Evolutionary conservation across 2,329 filamentous ascomycete species (phyloP), one percentile per base, ranked within the genome.

Genomic region (Diaporthe helianthi): DNA sequence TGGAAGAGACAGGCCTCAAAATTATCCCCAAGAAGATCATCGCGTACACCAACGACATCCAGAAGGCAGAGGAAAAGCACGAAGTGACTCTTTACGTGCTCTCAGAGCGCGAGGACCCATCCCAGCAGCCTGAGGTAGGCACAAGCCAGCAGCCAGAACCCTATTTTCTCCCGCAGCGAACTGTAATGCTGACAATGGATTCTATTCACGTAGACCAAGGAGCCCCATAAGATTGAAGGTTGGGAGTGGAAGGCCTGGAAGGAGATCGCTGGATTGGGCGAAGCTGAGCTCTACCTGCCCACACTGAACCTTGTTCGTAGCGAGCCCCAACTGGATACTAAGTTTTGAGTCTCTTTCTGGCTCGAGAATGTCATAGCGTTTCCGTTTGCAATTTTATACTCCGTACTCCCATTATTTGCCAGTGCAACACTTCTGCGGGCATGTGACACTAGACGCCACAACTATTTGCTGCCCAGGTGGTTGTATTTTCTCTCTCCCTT

Each of bases 21-120:
- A 81, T 93, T 1, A 80, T 77, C 1, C 82, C 85, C 8, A 61
- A 86, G 9, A 82, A 81, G 55, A 84, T 90, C 46, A 73, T 90
- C 1, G 87, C 85, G 0, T 85, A 87, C 0, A 93, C 90, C 7
- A 93, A 94, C 75, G 88, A 90, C 73, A 76, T 92, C 1, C 92
- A 93, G 76, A 75, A 79, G 2, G 75, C 75, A 0, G 83, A 85
- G 24, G 78, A 79, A 0, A 92, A 90, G 78, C 92, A 95, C 76
- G 94, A 94, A 75, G 83, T 93, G 64, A 94, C 92, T 0, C 78
- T 93, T 2, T 94, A 92, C 73, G 86, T 93, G 72, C 80, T 81
- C 0, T 88, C 86, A 46, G 79, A 78, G 53, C 80, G 87, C 72
- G 76, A 80, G 0, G 83, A 87, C 33, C 80, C 83, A n/a, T 72